Evolutionary conservation across 2,329 filamentous ascomycete genomes (phyloP).

Genomic region (Coniochaeta ligniaria): DNA sequence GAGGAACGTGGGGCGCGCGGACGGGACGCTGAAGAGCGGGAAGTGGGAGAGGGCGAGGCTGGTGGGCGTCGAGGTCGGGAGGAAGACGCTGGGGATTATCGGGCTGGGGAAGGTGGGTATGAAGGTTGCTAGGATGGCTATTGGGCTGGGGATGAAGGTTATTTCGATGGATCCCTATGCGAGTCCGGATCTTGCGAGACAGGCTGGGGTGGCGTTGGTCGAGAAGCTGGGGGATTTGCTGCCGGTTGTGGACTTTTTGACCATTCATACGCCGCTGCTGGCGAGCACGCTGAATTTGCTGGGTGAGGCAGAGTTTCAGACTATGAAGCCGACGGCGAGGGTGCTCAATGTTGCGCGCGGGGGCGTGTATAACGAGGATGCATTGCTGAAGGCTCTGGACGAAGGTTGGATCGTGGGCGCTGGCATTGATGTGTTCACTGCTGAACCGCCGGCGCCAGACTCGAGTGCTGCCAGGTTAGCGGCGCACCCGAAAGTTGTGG

Average conservation of each 20-base stretch:
- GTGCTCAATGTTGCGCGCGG: slow-evolving; percentile 76
- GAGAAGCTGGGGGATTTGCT: slow-evolving; percentile 53
- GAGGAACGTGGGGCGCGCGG: slow-evolving; percentile 64
- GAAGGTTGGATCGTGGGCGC: slow-evolving; percentile 67
- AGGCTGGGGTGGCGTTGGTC: slow-evolving; percentile 60
- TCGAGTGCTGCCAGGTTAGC: slow-evolving; percentile 58
- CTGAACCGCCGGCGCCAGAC: slow-evolving; percentile 54
- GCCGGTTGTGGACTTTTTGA: slow-evolving; percentile 65
- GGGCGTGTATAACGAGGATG: slow-evolving; percentile 72
- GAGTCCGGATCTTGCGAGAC: slow-evolving; percentile 60
- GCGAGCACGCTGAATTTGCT: slow-evolving; percentile 72
- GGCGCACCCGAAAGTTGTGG: slow-evolving; percentile 64
- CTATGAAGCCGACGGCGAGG: slow-evolving; percentile 67
- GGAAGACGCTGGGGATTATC: slow-evolving; percentile 69
- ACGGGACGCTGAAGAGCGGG: slow-evolving; percentile 60
- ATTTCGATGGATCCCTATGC: slow-evolving; percentile 73
- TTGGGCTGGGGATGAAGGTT: slow-evolving; percentile 70
- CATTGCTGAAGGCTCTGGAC: slow-evolving; percentile 63
- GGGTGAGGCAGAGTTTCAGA: slow-evolving; percentile 54
- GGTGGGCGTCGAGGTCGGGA: slow-evolving; percentile 70
- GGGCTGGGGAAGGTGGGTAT: slow-evolving; percentile 79
- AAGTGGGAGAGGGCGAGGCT: slow-evolving; percentile 70
- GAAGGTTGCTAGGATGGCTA: slow-evolving; percentile 72
- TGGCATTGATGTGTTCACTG: slow-evolving; percentile 73
- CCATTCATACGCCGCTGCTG: slow-evolving; percentile 73